Conservation (phyloP, 352 stramenopile species). For the Pythium chondricola region DNA sequence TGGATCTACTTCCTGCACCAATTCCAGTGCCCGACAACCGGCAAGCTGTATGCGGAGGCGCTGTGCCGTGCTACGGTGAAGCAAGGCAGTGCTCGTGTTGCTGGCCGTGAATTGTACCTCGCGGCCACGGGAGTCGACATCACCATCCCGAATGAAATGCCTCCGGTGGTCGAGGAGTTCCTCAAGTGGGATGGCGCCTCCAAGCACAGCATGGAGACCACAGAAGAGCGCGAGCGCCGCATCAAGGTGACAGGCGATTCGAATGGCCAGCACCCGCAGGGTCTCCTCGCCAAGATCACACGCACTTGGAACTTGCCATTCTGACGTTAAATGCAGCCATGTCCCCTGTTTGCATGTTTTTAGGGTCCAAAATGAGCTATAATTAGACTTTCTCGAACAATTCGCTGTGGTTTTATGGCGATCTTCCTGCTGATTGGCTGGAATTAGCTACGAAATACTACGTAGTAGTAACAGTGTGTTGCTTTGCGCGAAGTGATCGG, state of each 20-base stretch:
- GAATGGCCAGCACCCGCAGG: conserved; percentile 4
- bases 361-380: too few relatives aligned
- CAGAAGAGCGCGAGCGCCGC: conserved; percentile 17
- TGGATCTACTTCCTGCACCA: conserved; percentile 31
- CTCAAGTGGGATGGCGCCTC: conserved; percentile 28
- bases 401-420: too few relatives aligned
- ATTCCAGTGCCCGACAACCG: conserved; percentile 26
- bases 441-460: too few relatives aligned
- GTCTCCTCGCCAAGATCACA: conserved; percentile 12
- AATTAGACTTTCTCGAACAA: too few relatives aligned
- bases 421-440: too few relatives aligned
- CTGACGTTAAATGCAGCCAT: background rate
- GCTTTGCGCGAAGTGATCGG: too few relatives aligned
- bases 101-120: conserved; percentile 9
- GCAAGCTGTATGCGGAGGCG: conserved; percentile 25
- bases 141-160: conserved; percentile 16
- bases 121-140: conserved; percentile 8
- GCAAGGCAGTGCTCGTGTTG: conserved; percentile 16
- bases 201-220: conserved; percentile 23
- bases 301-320: conserved; percentile 26
- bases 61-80: conserved; percentile 22
- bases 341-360: background rate
- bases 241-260: conserved; percentile 10
- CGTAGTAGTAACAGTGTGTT: too few relatives aligned
- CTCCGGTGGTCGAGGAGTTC: conserved; percentile 23